phyloP scores from a whole-genome alignment of 768 basidiomycete species.

The Termitomyces sp. region DNA sequence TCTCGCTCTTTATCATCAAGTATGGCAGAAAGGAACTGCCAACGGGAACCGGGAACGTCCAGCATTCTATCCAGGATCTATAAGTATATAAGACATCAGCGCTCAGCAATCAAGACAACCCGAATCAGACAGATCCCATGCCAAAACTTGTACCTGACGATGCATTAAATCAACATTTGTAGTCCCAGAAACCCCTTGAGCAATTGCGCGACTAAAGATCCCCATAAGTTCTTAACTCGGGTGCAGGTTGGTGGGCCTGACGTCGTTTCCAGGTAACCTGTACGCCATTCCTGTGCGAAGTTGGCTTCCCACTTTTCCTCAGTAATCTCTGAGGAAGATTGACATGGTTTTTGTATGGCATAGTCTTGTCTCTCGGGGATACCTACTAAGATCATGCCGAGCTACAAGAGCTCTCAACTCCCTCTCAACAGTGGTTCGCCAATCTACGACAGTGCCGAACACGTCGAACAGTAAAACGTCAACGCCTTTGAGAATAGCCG shows the following conservation, averaged over 20 bases:
- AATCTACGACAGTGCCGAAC: constrained; percentile 48
- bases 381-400: constrained; percentile 2
- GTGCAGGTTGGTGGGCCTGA: not conserved
- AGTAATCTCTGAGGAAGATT: constrained; percentile 9
- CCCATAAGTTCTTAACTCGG: not conserved
- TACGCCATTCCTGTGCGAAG: constrained; percentile 55
- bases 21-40: constrained; percentile 38
- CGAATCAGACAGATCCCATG: not conserved
- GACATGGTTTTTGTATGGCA: not conserved
- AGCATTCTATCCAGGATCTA: constrained; percentile 59
- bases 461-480: constrained; percentile 44
- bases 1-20: constrained; percentile 40
- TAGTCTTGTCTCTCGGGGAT: not conserved
- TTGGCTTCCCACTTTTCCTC: constrained; percentile 30
- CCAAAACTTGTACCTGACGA: constrained; percentile 32
- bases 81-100: not conserved
- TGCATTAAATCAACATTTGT: constrained; percentile 51
- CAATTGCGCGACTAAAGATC: constrained; percentile 32
- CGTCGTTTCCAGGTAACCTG: constrained; percentile 42
- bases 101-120: not conserved
- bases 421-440: constrained; percentile 26
- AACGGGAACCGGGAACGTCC: constrained; percentile 28
- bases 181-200: constrained; percentile 39
- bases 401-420: constrained; percentile 24
- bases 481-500: constrained; percentile 19